phyloP scores from a whole-genome alignment of 805 yeast species.

The Isabelozyma gotoi region DNA sequence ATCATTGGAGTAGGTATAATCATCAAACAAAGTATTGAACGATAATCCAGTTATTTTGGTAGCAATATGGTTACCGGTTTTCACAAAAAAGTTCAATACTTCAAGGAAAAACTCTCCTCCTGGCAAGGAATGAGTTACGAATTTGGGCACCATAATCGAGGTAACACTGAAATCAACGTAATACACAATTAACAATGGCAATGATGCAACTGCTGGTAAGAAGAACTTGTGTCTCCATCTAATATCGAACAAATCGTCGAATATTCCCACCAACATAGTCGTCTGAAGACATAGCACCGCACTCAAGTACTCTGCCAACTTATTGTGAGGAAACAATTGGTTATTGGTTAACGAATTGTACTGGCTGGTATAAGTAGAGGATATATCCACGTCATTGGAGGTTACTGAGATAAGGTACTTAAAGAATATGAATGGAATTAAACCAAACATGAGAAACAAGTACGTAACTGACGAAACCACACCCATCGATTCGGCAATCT shows the following conservation, averaged over 20 bases:
- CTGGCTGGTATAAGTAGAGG: slow-evolving; percentile 34
- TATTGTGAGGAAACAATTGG: slow-evolving; percentile 69
- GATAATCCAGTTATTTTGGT: slow-evolving; percentile 35
- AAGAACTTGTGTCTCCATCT: slow-evolving; percentile 98
- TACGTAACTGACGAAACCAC: slow-evolving; percentile 81
- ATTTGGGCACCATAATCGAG: slow-evolving; percentile 75
- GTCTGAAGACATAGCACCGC: slow-evolving; percentile 82
- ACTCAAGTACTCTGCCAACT: slow-evolving; percentile 81
- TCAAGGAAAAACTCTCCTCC: slow-evolving; percentile 26
- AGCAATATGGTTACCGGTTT: slow-evolving; percentile 28
- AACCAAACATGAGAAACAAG: slow-evolving; percentile 74
- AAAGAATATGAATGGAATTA: slow-evolving; percentile 86
- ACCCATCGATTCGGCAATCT: slow-evolving; percentile 90
- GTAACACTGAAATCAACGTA: slow-evolving; percentile 94
- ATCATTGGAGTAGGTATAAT: slow-evolving; percentile 35
- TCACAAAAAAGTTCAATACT: slow-evolving; percentile 17
- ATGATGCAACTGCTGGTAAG: slow-evolving; percentile 89
- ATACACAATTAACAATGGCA: slow-evolving; percentile 88
- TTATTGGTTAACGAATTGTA: slow-evolving; percentile 30
- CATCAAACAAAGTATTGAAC: slow-evolving; percentile 36
- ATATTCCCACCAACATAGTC: slow-evolving; percentile 80
- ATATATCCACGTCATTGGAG: slow-evolving; percentile 31
- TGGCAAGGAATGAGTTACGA: slow-evolving; percentile 41
- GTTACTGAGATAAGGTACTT: slow-evolving; percentile 60
- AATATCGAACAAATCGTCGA: slow-evolving; percentile 93